A percentile compares a stretch with the other conserved stretches of the same genome.
Conservation (phyloP, 148 eudicot species). For the Camellia sinensis region DNA sequence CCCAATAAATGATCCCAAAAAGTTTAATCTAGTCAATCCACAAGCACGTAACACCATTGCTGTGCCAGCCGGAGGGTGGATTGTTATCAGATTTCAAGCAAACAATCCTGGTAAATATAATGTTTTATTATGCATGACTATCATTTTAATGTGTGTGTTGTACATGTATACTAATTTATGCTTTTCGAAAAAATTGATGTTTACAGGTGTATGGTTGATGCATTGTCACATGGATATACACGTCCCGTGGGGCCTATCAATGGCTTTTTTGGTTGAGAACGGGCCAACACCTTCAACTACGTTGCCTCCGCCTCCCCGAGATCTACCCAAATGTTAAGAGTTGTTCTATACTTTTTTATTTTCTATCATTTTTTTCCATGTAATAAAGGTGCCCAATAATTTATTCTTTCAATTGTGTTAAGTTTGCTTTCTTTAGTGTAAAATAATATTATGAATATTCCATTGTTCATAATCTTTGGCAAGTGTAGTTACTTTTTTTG, state of each 20-base stretch:
- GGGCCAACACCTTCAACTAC: slow-evolving; percentile 34
- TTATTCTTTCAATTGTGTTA: no score
- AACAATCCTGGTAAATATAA: slow-evolving; percentile 55
- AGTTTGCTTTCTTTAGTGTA: no score
- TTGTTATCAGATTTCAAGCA: slow-evolving; percentile 50
- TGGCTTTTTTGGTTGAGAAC: slow-evolving; percentile 36
- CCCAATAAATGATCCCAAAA: slow-evolving; percentile 26
- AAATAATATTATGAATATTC: no score
- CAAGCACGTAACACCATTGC: slow-evolving; percentile 63
- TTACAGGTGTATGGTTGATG: slow-evolving; percentile 37
- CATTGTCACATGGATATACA: slow-evolving; percentile 53
- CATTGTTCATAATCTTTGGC: no score
- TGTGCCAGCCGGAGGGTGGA: slow-evolving; percentile 74
- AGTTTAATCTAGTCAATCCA: slow-evolving; percentile 59
- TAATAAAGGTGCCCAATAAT: no score
- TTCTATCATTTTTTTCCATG: no score
- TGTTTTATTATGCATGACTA: no score
- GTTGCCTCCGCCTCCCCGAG: slow-evolving; percentile 37
- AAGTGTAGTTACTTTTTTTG: no score
- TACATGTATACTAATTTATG: no score
- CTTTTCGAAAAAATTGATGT: not conserved
- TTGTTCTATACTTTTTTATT: no score
- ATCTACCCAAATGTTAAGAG: slow-evolving; percentile 35
- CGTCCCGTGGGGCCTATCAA: slow-evolving; percentile 38
- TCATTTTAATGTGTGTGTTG: no score